Evolutionary conservation across 768 basidiomycete species (phyloP), one percentile per base, ranked within the genome.

Genomic region (Xerocomellus amylosporus): DNA sequence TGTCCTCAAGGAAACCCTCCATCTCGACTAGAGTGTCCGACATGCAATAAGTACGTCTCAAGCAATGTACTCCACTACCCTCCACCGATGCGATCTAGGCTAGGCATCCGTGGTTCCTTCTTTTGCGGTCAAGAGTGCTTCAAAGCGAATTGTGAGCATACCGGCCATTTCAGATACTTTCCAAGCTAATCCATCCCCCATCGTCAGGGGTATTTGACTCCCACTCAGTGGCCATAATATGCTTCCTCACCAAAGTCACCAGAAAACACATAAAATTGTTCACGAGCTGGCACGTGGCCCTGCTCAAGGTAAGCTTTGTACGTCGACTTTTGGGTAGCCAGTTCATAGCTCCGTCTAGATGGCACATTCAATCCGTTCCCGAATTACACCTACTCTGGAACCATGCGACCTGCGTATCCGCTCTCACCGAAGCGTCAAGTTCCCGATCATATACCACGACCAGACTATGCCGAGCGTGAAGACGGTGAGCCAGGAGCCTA

Each of bases 71-170:
- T 8, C 5, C 1, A 4, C 37, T 19, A 9, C 41, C 59, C 46
- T n/a, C 58, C 51, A 62, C 58, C 50, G 47, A 64, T 52, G 14
- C 44, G 24, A 55, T 56, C 36, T 60, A 93, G 90, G 68, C 77
- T 93, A 33, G 89, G 88, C 48, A 87, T 93, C 58, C 79, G 78
- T 45, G 89, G 90, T 30, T 93, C 90, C 31, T 90, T 88, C 69
- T 98, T 95, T 74, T 98, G 96, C 60, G 85, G 86, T 24, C 96
- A 98, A 72, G 92, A 90, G 47, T 98, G 96, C 74, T 98, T 98
- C 83, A 98, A 97, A 73, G 81, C 86, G 44, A 87, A 83, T 71
- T 98, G 96, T 95, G 71, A 77, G 93, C 78, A 37, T 7, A 19
- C 31, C 9, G 8, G 17, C 12, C 47, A 6, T 28, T 28, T 20